Base-by-base conservation (phyloP, 345 rosid species). In the Aquilaria malaccensis region DNA sequence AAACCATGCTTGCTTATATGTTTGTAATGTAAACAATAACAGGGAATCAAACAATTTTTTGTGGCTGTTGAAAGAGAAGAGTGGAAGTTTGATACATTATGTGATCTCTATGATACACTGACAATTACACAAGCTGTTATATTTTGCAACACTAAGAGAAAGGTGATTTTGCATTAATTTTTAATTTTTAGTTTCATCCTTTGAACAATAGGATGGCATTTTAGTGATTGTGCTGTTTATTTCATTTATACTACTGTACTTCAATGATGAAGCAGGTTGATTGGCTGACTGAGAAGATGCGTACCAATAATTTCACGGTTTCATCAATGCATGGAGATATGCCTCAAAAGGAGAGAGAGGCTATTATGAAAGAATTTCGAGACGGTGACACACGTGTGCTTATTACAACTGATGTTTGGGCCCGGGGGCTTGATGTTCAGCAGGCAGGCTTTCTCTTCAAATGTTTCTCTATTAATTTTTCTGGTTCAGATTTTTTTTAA, bases 291-390 rank as follows among this genome's bases (percentile, higher is more conserved):
- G 97, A 86, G 81, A 94, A 86, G 79, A 91, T 94, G 99, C 88
- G 96, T n/a, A 83, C 72, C 71, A 72, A 77, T 77, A 88, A 94
- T 77, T 91, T 94, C 63, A 86, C 97, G 0, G 97, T 91, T 67
- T 94, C 97, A 43, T 83, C 99, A 70, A 94, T 94, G 97, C 99
- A 94, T 52, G 99, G 97, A 3, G 99, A 94, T 78, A 88, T 94
- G 99, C 99, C 99, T 72, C 97, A 91, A 74, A 94, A 70, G 75
- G 99, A 94, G 57, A 86, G 97, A 80, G 99, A 91, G 69, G 93
- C 86, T 55, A 88, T 91, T 62, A 88, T 94, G 96, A 67, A 56
- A 14, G 91, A 94, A 68, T 94, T 94, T 70, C 82, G 88, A 30
- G 70, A 79, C 30, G 99, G 91, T 46, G 82, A 81, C 31, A 94